phyloP scores from a whole-genome alignment of 2,329 filamentous ascomycete species.

The Aspergillus proliferans region DNA sequence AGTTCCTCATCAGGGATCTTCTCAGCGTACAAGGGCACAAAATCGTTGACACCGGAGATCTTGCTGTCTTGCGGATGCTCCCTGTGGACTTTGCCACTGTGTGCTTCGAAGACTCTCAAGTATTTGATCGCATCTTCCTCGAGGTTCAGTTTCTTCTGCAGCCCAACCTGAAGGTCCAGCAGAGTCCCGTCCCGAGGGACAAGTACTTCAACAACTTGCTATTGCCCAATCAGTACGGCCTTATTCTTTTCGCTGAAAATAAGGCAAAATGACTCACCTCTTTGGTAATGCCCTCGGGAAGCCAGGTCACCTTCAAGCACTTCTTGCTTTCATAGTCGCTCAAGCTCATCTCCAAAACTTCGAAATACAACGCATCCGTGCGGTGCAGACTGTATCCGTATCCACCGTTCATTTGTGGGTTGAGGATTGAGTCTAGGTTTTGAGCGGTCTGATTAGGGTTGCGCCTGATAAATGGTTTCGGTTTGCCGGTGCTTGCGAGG shows the following conservation, averaged over 20 bases:
- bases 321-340: slow-evolving; percentile 93
- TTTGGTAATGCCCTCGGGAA: slow-evolving; percentile 86
- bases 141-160: slow-evolving; percentile 76
- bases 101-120: slow-evolving; percentile 76
- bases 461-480: slow-evolving; percentile 73
- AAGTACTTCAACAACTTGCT: slow-evolving; percentile 75
- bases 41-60: slow-evolving; percentile 81
- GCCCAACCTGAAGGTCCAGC: slow-evolving; percentile 65
- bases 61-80: slow-evolving; percentile 63
- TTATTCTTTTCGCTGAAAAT: not conserved
- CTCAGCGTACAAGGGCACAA: slow-evolving; percentile 74
- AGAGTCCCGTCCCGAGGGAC: slow-evolving; percentile 81
- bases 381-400: slow-evolving; percentile 64
- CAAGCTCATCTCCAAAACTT: slow-evolving; percentile 88
- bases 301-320: slow-evolving; percentile 71
- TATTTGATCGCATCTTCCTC: slow-evolving; percentile 67
- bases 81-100: slow-evolving; percentile 76
- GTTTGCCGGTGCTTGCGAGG: slow-evolving; percentile 66
- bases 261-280: slow-evolving; percentile 53
- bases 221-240: slow-evolving; percentile 10
- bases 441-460: slow-evolving; percentile 60
- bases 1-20: slow-evolving; percentile 65
- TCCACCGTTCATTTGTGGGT: slow-evolving; percentile 59
- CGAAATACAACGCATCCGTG: slow-evolving; percentile 78
- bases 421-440: slow-evolving; percentile 73